Evolutionary conservation across 23 red algal genomes (phyloP).

Genomic region (Gracilaria gracilis): DNA sequence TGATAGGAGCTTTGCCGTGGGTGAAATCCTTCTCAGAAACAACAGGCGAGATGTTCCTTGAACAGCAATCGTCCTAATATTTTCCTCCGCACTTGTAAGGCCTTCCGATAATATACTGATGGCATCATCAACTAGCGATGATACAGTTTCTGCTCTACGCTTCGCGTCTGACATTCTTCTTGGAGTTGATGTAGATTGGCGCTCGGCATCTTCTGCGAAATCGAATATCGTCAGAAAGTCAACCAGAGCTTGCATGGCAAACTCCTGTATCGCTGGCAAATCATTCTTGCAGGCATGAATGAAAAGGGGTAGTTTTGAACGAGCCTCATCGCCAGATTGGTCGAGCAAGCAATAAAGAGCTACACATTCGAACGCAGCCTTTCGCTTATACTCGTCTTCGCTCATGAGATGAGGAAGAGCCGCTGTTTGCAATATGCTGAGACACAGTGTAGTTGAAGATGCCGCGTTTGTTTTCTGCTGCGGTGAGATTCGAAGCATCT

Average conservation of each 20-base stretch:
- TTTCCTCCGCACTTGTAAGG: conserved; percentile 36
- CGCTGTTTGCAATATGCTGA: conserved; percentile 44
- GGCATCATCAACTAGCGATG: conserved; percentile 18
- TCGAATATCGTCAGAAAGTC: conserved; percentile 75
- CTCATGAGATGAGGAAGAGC: conserved; percentile 57
- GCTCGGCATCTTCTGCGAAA: conserved; percentile 39
- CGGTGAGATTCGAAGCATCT: conserved; percentile 40
- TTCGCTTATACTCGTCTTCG: conserved; percentile 46
- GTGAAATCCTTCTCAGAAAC: conserved; percentile 40
- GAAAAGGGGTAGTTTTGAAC: conserved; percentile 63
- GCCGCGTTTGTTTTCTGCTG: conserved; percentile 35
- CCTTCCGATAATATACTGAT: conserved; percentile 47
- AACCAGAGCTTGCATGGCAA: conserved; percentile 60
- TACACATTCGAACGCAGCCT: conserved; percentile 51
- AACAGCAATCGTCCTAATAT: conserved; percentile 21
- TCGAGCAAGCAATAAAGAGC: conserved; percentile 74
- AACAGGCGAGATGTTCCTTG: conserved; percentile 58
- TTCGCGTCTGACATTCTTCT: not conserved
- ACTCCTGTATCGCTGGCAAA: conserved; percentile 55
- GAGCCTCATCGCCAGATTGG: conserved; percentile 54
- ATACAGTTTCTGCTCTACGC: not conserved
- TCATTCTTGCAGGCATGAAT: conserved; percentile 60
- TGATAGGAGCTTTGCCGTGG: conserved; percentile 44
- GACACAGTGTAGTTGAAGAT: conserved; percentile 34
- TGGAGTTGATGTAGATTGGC: not conserved